phyloP scores from a whole-genome alignment of 2,329 filamentous ascomycete genomes.

The Arthrobotrys pseudoclavata region DNA sequence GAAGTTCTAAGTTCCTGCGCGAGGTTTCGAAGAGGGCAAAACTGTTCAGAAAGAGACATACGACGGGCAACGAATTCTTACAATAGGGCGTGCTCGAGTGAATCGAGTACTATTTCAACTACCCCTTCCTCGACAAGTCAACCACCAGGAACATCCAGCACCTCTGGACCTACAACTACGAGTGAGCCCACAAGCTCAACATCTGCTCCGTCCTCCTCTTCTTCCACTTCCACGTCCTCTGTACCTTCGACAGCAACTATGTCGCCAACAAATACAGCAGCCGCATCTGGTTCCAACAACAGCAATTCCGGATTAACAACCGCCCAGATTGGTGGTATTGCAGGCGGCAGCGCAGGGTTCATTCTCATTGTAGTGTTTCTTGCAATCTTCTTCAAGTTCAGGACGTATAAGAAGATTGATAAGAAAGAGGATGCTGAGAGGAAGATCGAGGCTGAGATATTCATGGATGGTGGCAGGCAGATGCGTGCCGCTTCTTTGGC shows the following conservation, averaged over 20 bases:
- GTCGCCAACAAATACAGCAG: slow-evolving; percentile 28
- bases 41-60: slow-evolving; percentile 48
- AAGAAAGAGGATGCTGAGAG: slow-evolving; percentile 46
- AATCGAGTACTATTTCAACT: slow-evolving; percentile 14
- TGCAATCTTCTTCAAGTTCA: slow-evolving; percentile 22
- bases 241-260: slow-evolving; percentile 15
- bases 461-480: slow-evolving; percentile 56
- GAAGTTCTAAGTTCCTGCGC: slow-evolving; percentile 37
- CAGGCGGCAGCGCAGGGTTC: slow-evolving; percentile 39
- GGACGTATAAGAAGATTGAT: slow-evolving; percentile 63
- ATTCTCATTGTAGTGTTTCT: slow-evolving; percentile 23
- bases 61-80: slow-evolving; percentile 25
- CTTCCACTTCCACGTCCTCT: background rate
- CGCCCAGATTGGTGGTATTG: slow-evolving; percentile 49
- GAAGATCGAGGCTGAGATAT: slow-evolving; percentile 39
- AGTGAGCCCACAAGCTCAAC: slow-evolving; percentile 11
- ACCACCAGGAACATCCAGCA: slow-evolving; percentile 31
- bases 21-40: slow-evolving; percentile 36
- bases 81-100: slow-evolving; percentile 5
- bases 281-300: slow-evolving; percentile 14
- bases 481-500: slow-evolving; percentile 53
- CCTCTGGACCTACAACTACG: slow-evolving; percentile 29
- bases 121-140: slow-evolving; percentile 39
- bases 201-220: background rate
- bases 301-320: slow-evolving; percentile 30